Percentiles rank a stretch among this genome's conserved stretches.
These are phyloP conservation scores for Canariomyces notabilis DNA, from an alignment of 2,329 filamentous ascomycete species.

Conservation along the genomic window DNA sequence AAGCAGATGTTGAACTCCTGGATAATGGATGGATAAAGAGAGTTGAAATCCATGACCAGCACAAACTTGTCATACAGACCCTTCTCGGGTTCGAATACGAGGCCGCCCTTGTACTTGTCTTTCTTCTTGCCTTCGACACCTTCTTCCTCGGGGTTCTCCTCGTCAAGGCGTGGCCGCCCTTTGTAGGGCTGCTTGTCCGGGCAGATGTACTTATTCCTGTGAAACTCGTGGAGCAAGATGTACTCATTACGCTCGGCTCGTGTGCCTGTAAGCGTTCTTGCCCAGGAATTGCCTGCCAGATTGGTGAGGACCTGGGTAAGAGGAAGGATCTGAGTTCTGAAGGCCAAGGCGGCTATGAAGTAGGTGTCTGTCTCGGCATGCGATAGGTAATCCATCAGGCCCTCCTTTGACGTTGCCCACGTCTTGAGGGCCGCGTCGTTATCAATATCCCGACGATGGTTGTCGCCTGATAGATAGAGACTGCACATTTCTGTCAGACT, in stretches of 20 bases:
- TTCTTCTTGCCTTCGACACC: constrained; percentile 83
- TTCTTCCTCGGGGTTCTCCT: constrained; percentile 65
- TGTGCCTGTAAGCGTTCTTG: constrained; percentile 88
- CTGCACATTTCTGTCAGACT: constrained; percentile 96
- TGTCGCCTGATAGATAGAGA: constrained; percentile 71
- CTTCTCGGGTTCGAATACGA: constrained; percentile 97
- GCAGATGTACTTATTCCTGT: constrained; percentile 95
- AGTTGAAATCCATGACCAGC: constrained; percentile 99
- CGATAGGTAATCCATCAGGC: constrained; percentile 86
- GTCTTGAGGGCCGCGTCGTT: constrained; percentile 81
- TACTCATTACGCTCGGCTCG: constrained; percentile 97
- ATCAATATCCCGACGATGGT: constrained; percentile 76
- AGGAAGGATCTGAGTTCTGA: constrained; percentile 86
- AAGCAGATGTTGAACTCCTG: constrained; percentile 99
- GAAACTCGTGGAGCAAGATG: constrained; percentile 95
- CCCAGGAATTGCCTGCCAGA: constrained; percentile 96
- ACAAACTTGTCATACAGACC: constrained; percentile 98
- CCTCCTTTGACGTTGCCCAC: constrained; percentile 78
- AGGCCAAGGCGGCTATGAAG: constrained; percentile 84
- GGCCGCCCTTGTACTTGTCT: constrained; percentile 97
- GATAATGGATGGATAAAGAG: constrained; percentile 95
- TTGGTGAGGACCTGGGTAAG: constrained; percentile 95
- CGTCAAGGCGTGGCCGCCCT: constrained; percentile 65
- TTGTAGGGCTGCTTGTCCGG: constrained; percentile 88
- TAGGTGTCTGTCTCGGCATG: constrained; percentile 95